phyloP scores from a whole-genome alignment of 495 filamentous ascomycete species.

The Penicillium daleae region DNA sequence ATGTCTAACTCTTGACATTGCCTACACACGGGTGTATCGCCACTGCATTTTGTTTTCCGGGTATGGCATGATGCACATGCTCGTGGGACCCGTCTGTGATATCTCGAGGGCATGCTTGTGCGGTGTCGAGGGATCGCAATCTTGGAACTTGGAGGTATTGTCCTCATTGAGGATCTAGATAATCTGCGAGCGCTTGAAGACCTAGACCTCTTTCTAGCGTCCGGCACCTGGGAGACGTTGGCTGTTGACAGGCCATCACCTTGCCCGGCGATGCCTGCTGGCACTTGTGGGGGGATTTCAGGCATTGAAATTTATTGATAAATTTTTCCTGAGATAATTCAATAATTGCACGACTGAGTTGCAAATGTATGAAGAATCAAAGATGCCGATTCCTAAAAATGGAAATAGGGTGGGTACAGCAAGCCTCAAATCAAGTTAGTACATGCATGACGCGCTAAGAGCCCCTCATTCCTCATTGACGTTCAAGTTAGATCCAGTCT shows the following conservation, averaged over 20 bases:
- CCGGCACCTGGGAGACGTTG: not conserved
- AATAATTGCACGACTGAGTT: not conserved
- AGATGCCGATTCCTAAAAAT: not conserved
- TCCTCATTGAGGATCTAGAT: not conserved
- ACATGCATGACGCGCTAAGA: not conserved
- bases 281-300: not conserved
- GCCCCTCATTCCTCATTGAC: not conserved
- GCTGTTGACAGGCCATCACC: conserved; percentile 1
- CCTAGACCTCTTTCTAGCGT: not conserved
- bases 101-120: not conserved
- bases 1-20: conserved; percentile 56
- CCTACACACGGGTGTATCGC: conserved; percentile 55
- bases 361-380: not conserved
- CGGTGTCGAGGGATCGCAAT: conserved; percentile 19
- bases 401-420: not conserved
- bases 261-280: not conserved
- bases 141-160: conserved; percentile 6
- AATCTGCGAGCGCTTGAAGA: not conserved
- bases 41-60: conserved; percentile 65
- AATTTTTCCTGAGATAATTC: not conserved
- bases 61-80: conserved; percentile 74
- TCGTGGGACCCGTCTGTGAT: conserved; percentile 39
- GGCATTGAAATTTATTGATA: not conserved
- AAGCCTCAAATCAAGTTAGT: not conserved
- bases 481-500: not conserved